A percentile compares a stretch with the other conserved stretches of the same genome.
Conservation (phyloP, 2,329 filamentous ascomycete genomes). For the Pseudophaeomoniella oleicola region DNA sequence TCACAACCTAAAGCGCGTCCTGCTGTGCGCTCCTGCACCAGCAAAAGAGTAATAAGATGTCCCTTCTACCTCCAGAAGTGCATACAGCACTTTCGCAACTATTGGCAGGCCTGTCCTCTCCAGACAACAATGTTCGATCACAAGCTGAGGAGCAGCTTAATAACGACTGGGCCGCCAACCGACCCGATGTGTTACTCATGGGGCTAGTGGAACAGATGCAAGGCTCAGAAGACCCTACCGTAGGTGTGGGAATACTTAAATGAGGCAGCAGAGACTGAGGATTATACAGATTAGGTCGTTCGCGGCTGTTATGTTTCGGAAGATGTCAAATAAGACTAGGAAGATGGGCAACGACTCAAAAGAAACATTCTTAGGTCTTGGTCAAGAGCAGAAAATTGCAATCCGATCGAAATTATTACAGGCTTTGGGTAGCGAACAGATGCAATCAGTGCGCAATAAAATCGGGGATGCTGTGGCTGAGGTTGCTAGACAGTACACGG, state of each 20-base stretch:
- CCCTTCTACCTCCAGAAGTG: slow-evolving; percentile 69
- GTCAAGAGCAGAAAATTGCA: slow-evolving; percentile 55
- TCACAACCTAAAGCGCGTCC: background rate
- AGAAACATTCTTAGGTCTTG: slow-evolving; percentile 75
- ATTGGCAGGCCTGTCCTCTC: slow-evolving; percentile 72
- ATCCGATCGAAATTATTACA: slow-evolving; percentile 78
- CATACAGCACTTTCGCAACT: slow-evolving; percentile 75
- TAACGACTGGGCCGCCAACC: slow-evolving; percentile 70
- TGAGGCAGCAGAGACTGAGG: slow-evolving; percentile 7
- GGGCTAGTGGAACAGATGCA: slow-evolving; percentile 86
- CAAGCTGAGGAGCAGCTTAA: slow-evolving; percentile 83
- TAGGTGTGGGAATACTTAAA: slow-evolving; percentile 28
- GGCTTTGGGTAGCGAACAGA: slow-evolving; percentile 56
- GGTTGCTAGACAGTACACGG: slow-evolving; percentile 84
- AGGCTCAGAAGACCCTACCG: slow-evolving; percentile 56
- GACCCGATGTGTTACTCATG: slow-evolving; percentile 82
- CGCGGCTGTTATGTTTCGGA: slow-evolving; percentile 82
- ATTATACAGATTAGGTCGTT: slow-evolving; percentile 64
- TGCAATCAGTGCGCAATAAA: slow-evolving; percentile 73
- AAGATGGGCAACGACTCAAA: slow-evolving; percentile 60
- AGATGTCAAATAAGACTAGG: slow-evolving; percentile 77
- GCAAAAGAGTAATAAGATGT: slow-evolving; percentile 58
- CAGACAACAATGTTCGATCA: slow-evolving; percentile 73
- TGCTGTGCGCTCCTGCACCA: background rate
- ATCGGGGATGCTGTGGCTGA: slow-evolving; percentile 96